Evolutionary conservation across 169 alveolate species (phyloP).

Genomic region (Plasmodium berghei): DNA sequence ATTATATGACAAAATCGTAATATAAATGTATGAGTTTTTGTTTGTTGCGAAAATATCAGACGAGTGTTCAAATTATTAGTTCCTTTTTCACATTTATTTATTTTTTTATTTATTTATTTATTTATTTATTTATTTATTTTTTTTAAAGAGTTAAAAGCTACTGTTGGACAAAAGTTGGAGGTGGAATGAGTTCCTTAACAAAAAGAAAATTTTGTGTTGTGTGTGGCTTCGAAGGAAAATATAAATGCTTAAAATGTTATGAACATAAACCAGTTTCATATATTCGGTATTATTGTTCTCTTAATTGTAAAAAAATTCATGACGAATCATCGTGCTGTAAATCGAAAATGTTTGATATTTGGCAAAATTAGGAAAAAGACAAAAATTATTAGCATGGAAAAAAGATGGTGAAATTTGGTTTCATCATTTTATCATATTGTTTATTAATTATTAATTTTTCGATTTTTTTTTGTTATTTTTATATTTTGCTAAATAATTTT

Average conservation of each 20-base stretch:
- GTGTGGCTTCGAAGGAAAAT: constrained; percentile 85
- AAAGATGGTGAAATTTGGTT: constrained; percentile 4
- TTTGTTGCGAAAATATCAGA: too few species aligned
- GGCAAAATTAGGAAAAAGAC: constrained; percentile 12
- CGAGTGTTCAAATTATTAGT: background rate
- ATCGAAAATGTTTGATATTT: constrained; percentile 69
- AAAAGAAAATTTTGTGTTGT: constrained; percentile 82
- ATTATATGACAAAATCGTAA: too few species aligned
- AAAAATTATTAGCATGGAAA: background rate
- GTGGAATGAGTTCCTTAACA: constrained; percentile 78
- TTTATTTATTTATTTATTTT: background rate
- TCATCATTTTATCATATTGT: constrained; percentile 4
- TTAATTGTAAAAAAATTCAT: constrained; percentile 83
- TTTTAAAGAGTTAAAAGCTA: constrained; percentile 77
- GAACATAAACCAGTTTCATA: constrained; percentile 76
- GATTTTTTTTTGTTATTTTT: background rate
- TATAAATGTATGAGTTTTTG: too few species aligned
- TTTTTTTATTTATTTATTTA: background rate
- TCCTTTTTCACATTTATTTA: background rate
- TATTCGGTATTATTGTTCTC: constrained; percentile 82
- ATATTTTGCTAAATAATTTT: background rate
- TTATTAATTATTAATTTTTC: constrained; percentile 5
- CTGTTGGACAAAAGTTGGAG: constrained; percentile 84
- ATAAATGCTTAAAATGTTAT: constrained; percentile 84
- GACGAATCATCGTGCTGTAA: constrained; percentile 85